phyloP scores from a whole-genome alignment of 371 early-diverging fungal genomes.

The Sanchytrium tribonematis region DNA sequence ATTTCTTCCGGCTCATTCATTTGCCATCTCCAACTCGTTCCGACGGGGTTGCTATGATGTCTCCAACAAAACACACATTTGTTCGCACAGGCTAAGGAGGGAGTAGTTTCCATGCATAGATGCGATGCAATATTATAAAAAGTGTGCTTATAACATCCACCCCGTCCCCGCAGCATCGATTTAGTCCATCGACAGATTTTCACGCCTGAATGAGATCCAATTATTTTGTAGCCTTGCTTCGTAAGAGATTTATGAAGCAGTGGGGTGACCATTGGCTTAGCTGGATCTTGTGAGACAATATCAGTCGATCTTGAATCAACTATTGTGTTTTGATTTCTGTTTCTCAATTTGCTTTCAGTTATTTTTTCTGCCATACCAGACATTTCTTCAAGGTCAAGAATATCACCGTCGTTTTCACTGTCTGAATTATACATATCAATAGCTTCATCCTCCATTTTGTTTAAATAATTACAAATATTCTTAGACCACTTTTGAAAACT shows the following conservation, averaged over 20 bases:
- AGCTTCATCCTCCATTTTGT: conserved; percentile 10
- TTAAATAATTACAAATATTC: conserved; percentile 18
- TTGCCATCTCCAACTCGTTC: conserved; percentile 46
- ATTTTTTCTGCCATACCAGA: conserved; percentile 30
- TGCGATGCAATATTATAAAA: conserved; percentile 36
- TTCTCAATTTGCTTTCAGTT: conserved; percentile 29
- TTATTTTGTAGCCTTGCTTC: conserved; percentile 49
- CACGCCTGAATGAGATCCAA: conserved; percentile 46
- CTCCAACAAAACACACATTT: conserved; percentile 53
- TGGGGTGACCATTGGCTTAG: conserved; percentile 45
- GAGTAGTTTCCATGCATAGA: conserved; percentile 37
- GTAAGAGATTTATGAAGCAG: conserved; percentile 36
- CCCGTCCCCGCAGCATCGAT: conserved; percentile 37
- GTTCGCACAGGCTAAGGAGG: conserved; percentile 46
- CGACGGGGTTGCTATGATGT: conserved; percentile 50
- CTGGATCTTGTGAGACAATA: conserved; percentile 7
- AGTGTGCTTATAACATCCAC: conserved; percentile 50
- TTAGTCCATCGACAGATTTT: conserved; percentile 62
- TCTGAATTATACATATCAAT: conserved; percentile 21
- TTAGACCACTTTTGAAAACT: conserved; percentile 25
- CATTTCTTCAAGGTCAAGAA: conserved; percentile 48
- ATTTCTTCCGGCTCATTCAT: conserved; percentile 39
- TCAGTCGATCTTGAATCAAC: conserved; percentile 7
- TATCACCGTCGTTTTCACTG: conserved; percentile 12
- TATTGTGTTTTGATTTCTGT: conserved; percentile 14